Conservation (phyloP, 306 rosid species). For the Alnus glutinosa region DNA sequence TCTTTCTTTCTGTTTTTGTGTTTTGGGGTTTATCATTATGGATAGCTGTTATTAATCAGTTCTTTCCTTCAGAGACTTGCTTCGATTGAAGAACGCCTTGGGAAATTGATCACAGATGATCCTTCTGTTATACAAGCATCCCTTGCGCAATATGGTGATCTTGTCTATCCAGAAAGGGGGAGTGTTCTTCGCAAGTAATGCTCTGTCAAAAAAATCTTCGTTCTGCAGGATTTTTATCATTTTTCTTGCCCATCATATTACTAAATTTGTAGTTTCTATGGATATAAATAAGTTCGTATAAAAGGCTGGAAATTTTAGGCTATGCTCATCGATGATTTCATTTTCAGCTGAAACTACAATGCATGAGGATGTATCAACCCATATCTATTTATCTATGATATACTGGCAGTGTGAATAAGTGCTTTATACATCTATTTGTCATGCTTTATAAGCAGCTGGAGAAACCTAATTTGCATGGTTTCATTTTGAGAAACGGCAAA, state of each 20-base stretch:
- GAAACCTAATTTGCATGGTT: constrained; percentile 12
- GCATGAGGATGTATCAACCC: background rate
- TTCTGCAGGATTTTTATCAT: constrained; percentile 8
- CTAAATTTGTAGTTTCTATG: background rate
- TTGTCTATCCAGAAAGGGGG: constrained; percentile 74
- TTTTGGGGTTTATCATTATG: constrained; percentile 15
- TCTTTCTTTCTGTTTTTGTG: constrained; percentile 14
- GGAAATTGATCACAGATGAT: constrained; percentile 72
- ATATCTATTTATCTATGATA: background rate
- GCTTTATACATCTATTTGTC: background rate
- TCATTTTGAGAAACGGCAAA: background rate
- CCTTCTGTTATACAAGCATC: constrained; percentile 80
- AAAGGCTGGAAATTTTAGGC: background rate
- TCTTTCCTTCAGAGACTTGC: constrained; percentile 64
- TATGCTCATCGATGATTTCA: background rate
- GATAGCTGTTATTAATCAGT: constrained; percentile 26
- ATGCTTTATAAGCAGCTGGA: background rate
- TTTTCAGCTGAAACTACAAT: background rate
- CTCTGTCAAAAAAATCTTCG: constrained; percentile 31
- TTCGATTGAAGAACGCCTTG: constrained; percentile 82
- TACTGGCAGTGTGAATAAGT: background rate
- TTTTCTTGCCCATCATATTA: background rate
- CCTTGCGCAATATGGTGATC: constrained; percentile 84
- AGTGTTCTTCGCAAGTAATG: constrained; percentile 76
- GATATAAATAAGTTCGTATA: background rate